Evolutionary conservation across 768 basidiomycete species (phyloP).

Genomic region (Dendrothele bispora): DNA sequence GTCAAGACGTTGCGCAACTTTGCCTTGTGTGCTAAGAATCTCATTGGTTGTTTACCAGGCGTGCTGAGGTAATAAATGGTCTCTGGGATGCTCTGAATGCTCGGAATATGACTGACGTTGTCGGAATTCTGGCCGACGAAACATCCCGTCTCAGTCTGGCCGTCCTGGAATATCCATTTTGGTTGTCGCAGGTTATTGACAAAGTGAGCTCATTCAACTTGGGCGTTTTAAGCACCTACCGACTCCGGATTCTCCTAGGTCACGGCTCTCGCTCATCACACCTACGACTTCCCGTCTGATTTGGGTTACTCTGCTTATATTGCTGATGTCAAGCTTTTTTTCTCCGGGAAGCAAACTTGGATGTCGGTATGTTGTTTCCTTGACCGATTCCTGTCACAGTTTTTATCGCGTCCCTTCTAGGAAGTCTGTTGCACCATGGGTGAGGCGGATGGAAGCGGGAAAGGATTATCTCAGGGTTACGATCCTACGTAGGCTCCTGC

Average conservation of each 20-base stretch:
- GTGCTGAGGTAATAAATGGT: slow-evolving; percentile 39
- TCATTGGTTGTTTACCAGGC: slow-evolving; percentile 18
- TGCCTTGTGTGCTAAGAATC: neutral
- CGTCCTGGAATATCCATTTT: slow-evolving; percentile 29
- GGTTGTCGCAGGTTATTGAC: slow-evolving; percentile 33
- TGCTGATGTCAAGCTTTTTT: slow-evolving; percentile 23
- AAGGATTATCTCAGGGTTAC: slow-evolving; percentile 33
- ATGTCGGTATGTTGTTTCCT: slow-evolving; percentile 31
- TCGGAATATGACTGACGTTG: slow-evolving; percentile 25
- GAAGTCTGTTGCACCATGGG: slow-evolving; percentile 39
- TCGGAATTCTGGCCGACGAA: slow-evolving; percentile 44
- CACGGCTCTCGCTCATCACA: slow-evolving; percentile 41
- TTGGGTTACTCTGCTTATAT: slow-evolving; percentile 30
- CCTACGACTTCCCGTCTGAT: slow-evolving; percentile 47
- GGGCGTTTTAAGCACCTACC: neutral
- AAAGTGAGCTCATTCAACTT: slow-evolving; percentile 18
- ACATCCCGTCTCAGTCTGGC: slow-evolving; percentile 33
- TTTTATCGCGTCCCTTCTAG: slow-evolving; percentile 10
- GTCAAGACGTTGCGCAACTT: slow-evolving; percentile 1
- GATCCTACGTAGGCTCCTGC: slow-evolving; percentile 31
- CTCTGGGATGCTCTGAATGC: slow-evolving; percentile 32
- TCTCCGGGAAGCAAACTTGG: slow-evolving; percentile 34
- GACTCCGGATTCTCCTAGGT: slow-evolving; percentile 21
- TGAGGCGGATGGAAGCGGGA: slow-evolving; percentile 31
- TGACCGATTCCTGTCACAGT: neutral